Base-by-base conservation (phyloP, 2,329 filamentous ascomycete genomes). In the Oidium heveae region DNA sequence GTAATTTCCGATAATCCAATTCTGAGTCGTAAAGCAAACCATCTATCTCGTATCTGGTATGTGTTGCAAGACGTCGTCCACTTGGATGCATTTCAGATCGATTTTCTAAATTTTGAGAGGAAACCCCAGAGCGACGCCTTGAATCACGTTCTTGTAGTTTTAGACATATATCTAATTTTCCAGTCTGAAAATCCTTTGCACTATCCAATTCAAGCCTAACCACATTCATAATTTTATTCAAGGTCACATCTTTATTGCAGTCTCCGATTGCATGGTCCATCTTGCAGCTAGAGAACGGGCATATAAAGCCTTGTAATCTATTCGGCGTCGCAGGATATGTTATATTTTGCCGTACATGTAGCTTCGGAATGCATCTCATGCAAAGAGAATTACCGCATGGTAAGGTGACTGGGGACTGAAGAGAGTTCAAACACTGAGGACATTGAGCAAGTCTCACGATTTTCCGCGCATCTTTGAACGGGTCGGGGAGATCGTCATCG, bases 301-400 rank as follows among this genome's bases (percentile, higher is more conserved):
- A 95, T n/a, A 66, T 68, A 61, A 94, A 84, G 0, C 81, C 85
- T 60, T 77, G 72, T 43, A 78, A 70, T 41, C 86, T 75, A 44
- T 76, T 77, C 7, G 79, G 75, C 1, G 74, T 73, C 16, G 77
- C 78, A 0, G 86, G 86, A 55, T 89, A 94, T 1, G 85, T 82
- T 56, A 94, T 84, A 57, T 85, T 78, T 51, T 71, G 70, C 47
- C 86, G 76, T 16, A 72, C 66, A 61, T 81, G 75, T 2, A 79
- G 68, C 50, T 75, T 68, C 1, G 87, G 87, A 1, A 94, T 68
- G 66, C 88, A 95, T 52, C 67, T 66, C 62, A 75, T 79, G 68
- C 88, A 95, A 12, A 94, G 67, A 12, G 80, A 81, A 63, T 82
- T 77, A 32, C 87, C 86, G 65, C 88, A 95, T 5, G 87, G 86